Base-by-base conservation (phyloP, 2,329 filamentous ascomycete genomes). In the Harringtonia aguacate region DNA sequence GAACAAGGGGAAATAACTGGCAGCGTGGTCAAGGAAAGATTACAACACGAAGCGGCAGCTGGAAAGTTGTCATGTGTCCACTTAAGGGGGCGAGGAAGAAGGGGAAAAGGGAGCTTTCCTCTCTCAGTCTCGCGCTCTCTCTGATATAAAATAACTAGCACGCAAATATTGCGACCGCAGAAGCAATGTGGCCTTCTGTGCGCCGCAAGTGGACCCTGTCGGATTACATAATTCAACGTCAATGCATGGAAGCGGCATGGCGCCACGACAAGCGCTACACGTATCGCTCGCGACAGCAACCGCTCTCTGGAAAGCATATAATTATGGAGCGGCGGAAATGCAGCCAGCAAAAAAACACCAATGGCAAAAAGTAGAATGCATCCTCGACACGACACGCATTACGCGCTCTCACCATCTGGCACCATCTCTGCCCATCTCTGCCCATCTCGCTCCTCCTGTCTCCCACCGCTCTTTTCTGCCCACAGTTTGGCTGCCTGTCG, bases 131-230 rank as follows among this genome's bases (percentile, higher is more conserved):
- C n/a, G n/a, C n/a, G n/a, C n/a, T n/a, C n/a, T n/a, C 24, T 10
- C 6, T 27, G 24, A 27, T 27, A 27, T 27, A 27, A 31, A 22
- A 41, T 39, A 31, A 31, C 20, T n/a, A 39, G 42, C 35, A 15
- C 10, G 3, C 4, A 24, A n/a, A 24, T 12, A 30, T 28, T 17
- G 35, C 27, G 34, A 33, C 36, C 36, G 29, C 30, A 35, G n/a
- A 38, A 36, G 43, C 43, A 45, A 45, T 45, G 36, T 45, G 43
- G 43, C 43, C 43, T 45, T 40, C 38, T 40, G n/a, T 31, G 28
- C 28, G 38, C 29, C 28, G 27, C 20, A 22, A 39, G 37, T 29
- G 37, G 37, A 29, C 37, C 14, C 37, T 14, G 22, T 8, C 4
- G 10, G 8, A 24, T 31, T 31, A 31, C 5, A 13, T 31, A 31